Base-by-base conservation (phyloP, 805 yeast species). In the Kodamaea neixiangensis region DNA sequence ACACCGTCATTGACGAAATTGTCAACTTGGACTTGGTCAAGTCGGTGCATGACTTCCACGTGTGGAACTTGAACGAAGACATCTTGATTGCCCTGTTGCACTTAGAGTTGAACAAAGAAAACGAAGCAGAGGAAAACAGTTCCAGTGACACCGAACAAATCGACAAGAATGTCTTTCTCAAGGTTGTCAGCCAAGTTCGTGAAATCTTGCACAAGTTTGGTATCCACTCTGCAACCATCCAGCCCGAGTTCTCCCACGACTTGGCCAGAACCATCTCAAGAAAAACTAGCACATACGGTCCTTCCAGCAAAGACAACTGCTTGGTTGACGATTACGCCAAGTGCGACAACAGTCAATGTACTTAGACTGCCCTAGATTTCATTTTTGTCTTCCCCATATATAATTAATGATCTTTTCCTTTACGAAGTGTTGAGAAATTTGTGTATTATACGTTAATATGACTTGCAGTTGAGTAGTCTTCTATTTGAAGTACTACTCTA, bases 1-100 rank as follows among this genome's bases (percentile, higher is more conserved):
- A 87, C 54, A 79, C 78, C 25, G 89, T 94, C 41, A 81, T 85
- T 52, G 73, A 77, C 46, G 89, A 88, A 54, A 86, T 93, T 42
- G 68, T 82, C 34, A 71, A 79, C 14, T 75, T 94, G 15, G 79
- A 82, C 0, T 88, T 92, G 20, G 93, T 93, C 47, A 77, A 81
- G 51, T 87, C 96, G 1, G 85, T 94, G 29, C 99, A 93, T 67
- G 99, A 93, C 69, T 85, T 93, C 77, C 99, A 93, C 68, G 85
- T 93, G 52, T 93, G 99, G 99, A 93, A 91, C 65, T 78, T 93
- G 58, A 89, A 92, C 46, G 99, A 93, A 70, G 86, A 85, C 54
- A 79, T 88, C 49, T 78, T 84, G 57, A 89, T 93, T 64, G 97
- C 97, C 1, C 86, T 97, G 1, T 77, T 94, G 53, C 99, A 93